Evolutionary conservation across 441 rosid species (phyloP).

Genomic region (Biscutella laevigata): DNA sequence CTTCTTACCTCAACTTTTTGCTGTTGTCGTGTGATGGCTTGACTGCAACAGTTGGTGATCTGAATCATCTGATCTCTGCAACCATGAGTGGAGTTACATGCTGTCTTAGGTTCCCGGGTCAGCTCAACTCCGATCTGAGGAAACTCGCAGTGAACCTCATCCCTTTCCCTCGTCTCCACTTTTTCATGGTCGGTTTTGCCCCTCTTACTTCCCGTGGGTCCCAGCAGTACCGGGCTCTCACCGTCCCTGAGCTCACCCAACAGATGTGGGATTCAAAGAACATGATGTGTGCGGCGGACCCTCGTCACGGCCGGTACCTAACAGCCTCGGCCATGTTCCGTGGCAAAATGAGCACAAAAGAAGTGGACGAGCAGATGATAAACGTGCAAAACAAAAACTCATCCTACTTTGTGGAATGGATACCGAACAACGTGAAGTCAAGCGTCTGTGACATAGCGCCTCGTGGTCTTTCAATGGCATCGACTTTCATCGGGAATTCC

Average conservation of each 20-base stretch:
- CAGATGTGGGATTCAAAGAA: slow-evolving; percentile 86
- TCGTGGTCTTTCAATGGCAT: slow-evolving; percentile 67
- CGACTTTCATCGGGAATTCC: slow-evolving; percentile 67
- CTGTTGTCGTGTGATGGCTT: slow-evolving; percentile 2
- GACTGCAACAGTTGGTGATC: slow-evolving; percentile 52
- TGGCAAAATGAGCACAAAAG: slow-evolving; percentile 75
- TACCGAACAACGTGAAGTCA: slow-evolving; percentile 71
- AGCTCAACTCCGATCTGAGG: slow-evolving; percentile 67
- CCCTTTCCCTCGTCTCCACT: slow-evolving; percentile 81
- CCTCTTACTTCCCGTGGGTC: slow-evolving; percentile 83
- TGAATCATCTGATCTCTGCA: slow-evolving; percentile 76
- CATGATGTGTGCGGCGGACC: slow-evolving; percentile 80
- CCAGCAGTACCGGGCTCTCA: slow-evolving; percentile 63
- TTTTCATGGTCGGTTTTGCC: slow-evolving; percentile 79
- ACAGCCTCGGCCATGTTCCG: slow-evolving; percentile 82
- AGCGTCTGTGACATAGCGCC: slow-evolving; percentile 79
- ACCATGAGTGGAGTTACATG: slow-evolving; percentile 90
- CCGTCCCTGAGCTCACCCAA: slow-evolving; percentile 72
- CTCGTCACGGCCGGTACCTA: slow-evolving; percentile 64
- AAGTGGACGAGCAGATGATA: slow-evolving; percentile 74
- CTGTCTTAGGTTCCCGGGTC: slow-evolving; percentile 77
- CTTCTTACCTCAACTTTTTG: neutral
- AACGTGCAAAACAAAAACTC: slow-evolving; percentile 81
- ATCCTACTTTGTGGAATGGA: slow-evolving; percentile 79
- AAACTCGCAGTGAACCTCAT: slow-evolving; percentile 73